Evolutionary conservation across 2,329 filamentous ascomycete species (phyloP), one percentile per base, ranked within the genome.

Genomic region (Colletotrichum chlorophyti): DNA sequence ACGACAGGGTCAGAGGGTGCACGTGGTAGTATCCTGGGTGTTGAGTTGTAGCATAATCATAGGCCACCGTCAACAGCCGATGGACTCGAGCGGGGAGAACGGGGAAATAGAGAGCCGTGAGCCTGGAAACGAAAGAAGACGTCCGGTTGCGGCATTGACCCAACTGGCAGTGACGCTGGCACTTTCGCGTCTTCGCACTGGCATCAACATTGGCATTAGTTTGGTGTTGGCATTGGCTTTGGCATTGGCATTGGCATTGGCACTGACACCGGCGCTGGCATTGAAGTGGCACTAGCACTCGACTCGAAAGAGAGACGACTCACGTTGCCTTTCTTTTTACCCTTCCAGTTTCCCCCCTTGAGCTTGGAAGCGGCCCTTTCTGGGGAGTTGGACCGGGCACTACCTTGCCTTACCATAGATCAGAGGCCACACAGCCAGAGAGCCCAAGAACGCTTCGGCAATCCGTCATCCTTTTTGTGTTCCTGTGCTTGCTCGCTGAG

Each of bases 261-360:
- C 43, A 34, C 43, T 52, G 27, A 48, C 43, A 59, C 55, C 55
- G 55, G 51, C 32, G 24, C 24, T 34, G 48, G 48, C 54, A 53
- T 17, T 41, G 41, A 48, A 27, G 26, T 59, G 55, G 42, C 37
- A 48, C 31, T 55, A 34, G 55, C 55, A 45, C 51, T 45, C 27
- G 42, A 59, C 55, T 45, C 27, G 42, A 59, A 50, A 35, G 49
- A 41, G 43, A 48, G 45, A 49, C 55, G 55, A 59, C 55, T 59
- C 50, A 49, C 55, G 50, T 55, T 59, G 42, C 41, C 50, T 31
- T 47, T 59, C 43, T 37, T 55, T n/a, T n/a, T n/a, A n/a, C n/a
- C n/a, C n/a, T n/a, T n/a, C n/a, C n/a, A n/a, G n/a, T n/a, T n/a
- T n/a, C n/a, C n/a, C n/a, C n/a, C n/a, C n/a, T n/a, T n/a, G n/a